Percentiles rank a stretch among this genome's conserved stretches.
These are phyloP conservation scores for Silene conica DNA, from an alignment of 148 eudicot species.

Conservation along the genomic window DNA sequence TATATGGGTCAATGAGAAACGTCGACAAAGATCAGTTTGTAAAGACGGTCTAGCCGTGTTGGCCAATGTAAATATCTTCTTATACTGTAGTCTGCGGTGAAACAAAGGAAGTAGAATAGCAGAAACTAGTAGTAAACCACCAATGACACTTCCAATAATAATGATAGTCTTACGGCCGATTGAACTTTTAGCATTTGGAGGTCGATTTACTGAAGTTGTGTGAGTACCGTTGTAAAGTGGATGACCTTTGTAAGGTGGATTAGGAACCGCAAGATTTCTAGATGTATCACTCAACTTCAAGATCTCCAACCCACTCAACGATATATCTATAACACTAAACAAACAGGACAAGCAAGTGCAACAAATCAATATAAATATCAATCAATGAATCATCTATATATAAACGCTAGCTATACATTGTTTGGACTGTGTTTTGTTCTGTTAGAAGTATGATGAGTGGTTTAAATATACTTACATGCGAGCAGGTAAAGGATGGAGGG, in stretches of 20 bases:
- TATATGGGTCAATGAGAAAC: constrained; percentile 22
- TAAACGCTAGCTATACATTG: no score
- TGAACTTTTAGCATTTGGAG: neutral
- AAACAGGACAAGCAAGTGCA: no score
- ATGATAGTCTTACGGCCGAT: neutral
- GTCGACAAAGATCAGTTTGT: constrained; percentile 19
- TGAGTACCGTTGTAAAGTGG: neutral
- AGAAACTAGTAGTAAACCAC: neutral
- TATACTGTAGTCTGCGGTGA: neutral
- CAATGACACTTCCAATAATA: neutral
- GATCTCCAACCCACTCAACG: constrained; percentile 37
- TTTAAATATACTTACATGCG: no score
- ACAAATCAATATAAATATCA: no score
- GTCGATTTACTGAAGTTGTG: neutral
- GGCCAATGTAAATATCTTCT: neutral
- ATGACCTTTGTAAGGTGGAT: constrained; percentile 24
- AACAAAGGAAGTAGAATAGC: neutral
- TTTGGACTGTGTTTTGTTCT: no score
- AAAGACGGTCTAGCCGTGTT: constrained; percentile 1
- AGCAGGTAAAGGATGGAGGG: no score
- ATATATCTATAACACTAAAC: constrained; percentile 11
- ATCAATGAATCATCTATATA: no score
- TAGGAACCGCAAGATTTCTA: constrained; percentile 37
- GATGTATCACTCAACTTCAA: constrained; percentile 36
- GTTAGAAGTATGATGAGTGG: neutral